Evolutionary conservation across 805 yeast species (phyloP), one percentile per base, ranked within the genome.

Genomic region (Candida vartiovaarae): DNA sequence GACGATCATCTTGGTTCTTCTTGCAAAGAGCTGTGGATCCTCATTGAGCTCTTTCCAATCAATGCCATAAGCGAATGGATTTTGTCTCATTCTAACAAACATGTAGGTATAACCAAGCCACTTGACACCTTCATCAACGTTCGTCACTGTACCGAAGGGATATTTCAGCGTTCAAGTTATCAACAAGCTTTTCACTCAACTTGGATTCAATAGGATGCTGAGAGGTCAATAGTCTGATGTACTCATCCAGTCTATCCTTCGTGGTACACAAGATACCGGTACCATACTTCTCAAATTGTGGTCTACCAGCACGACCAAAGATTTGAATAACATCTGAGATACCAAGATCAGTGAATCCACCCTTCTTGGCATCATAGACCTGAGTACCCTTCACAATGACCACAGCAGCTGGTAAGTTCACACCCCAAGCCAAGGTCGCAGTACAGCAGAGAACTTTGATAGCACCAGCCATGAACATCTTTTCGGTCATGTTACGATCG

Each of bases 401-500:
- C 34, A 89, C 96, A 2, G 96, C 97, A 6, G 99, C 99, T 2
- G 99, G 99, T 46, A 93, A 70, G 59, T 93, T 93, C 20, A 93
- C 98, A 75, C 99, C 99, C 99, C 99, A 93, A 0, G 99, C 99
- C 46, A 93, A 75, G 0, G 99, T 93, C 0, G 99, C 95, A 3
- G 99, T 93, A 73, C 96, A 89, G 56, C 95, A 84, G 15, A 93
- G 67, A 0, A 93, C 98, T 47, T 82, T 85, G 49, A 93, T 83
- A 0, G 89, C 84, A 35, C 99, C 98, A 29, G 72, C 68, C 29
- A 81, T 70, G 60, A 93, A 93, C 83, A 91, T 76, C 57, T 81
- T 82, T 56, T 95, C 99, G 0, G 95, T 83, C 41, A 89, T 59
- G 56, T 89, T 90, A 57, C 99, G 76, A 57, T 93, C 99, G 1